Base-by-base conservation (phyloP, 169 alveolate genomes). In the Plasmodium blacklocki region DNA sequence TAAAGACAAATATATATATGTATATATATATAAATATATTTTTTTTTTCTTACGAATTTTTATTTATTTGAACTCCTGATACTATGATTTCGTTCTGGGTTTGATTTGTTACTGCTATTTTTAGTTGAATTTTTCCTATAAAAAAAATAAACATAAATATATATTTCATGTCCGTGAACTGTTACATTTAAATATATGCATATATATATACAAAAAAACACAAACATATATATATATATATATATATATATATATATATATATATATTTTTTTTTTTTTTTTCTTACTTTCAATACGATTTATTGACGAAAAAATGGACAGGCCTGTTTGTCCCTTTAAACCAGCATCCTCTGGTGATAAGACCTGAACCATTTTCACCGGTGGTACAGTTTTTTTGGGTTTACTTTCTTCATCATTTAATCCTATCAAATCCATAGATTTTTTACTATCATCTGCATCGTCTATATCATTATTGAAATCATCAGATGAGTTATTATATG, bases 1-100 rank as follows among this genome's bases (percentile, higher is more conserved):
- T 12, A 54, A 58, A 21, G 9, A 68, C 3, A 54, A 56, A 73
- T 32, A 32, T 32, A 32, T 32, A 5, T 32, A 32, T 7, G 0
- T 7, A 32, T 32, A 32, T 32, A 32, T 7, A 32, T 32, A 32
- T 32, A 32, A 5, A 32, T 32, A 32, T 32, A 32, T 32, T 32
- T 5, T 32, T 39, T 39, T 39, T 39, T 39, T 2, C 29, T 76
- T 76, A 76, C 73, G 92, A 85, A 54, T 85, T 85, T 66, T 85
- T 85, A 71, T 85, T 85, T 71, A 85, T 85, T 32, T 85, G 92
- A 32, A 85, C 71, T 71, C 92, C 92, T 8, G 92, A 85, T 7
- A 85, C 60, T 11, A 85, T 75, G 6, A 85, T 18, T 9, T 56
- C 43, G 49, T 70, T 60, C 18, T 73, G 67, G 3, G 92, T 85